Base-by-base conservation (phyloP, 2,329 filamentous ascomycete genomes). In the Fusarium sacchari region DNA sequence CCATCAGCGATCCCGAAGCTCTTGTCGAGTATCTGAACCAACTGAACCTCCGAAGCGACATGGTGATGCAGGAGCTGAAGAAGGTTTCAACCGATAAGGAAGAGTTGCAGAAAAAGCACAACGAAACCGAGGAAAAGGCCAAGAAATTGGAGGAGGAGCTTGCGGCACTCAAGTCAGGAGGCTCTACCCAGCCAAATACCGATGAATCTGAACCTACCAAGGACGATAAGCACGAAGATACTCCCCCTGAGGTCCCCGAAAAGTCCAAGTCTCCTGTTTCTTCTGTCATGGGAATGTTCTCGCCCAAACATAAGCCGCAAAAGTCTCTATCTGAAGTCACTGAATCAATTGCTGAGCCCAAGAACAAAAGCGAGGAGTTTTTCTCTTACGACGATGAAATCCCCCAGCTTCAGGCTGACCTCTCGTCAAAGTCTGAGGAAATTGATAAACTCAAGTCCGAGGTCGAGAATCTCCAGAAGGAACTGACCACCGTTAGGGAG, bases 41-140 rank as follows among this genome's bases (percentile, higher is more conserved):
- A 81, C 84, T 97, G 44, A 96, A 92, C 69, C 82, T 95, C 60
- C 96, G 97, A 79, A 92, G 92, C 46, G 94, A 97, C 77, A 97
- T 99, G 93, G 91, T 97, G 7, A 92, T 97, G 89, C 93, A 97
- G 50, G 96, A 99, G 82, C 86, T 98, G 64, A 98, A 97, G 83
- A 88, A 94, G 18, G 91, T 98, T 0, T 93, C 94, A 0, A 88
- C 89, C 7, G 95, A 98, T 79, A 92, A 93, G 67, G 94, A 97
- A 69, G 89, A 91, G 22, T 86, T 93, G 69, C 96, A 94, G 81
- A 93, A 92, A 82, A 94, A 93, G 80, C 84, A 91, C 5, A 90
- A 93, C n/a, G 89, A 92, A 55, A 86, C 88, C 0, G 89, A 94
- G 72, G 89, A 91, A 78, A 88, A 89, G 58, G 84, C 90, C 2